phyloP scores from a whole-genome alignment of 345 rosid genomes.

The Acer negundo region DNA sequence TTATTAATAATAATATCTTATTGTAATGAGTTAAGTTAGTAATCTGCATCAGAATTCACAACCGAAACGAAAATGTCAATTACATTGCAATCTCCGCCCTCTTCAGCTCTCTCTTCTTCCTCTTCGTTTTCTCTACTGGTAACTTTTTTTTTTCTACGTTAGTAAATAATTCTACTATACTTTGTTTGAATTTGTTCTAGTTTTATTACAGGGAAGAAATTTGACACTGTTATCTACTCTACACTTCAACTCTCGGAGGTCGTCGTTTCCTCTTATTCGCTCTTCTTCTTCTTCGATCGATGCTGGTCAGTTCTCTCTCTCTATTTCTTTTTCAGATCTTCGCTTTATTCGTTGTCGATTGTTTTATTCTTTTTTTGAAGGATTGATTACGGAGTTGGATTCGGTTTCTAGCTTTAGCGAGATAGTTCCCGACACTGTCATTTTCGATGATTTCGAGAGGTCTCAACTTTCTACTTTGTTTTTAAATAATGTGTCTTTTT shows the following conservation, averaged over 20 bases:
- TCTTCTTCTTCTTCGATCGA: slow-evolving; percentile 75
- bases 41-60: neutral
- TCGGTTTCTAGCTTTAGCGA: slow-evolving; percentile 86
- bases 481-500: neutral
- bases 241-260: slow-evolving; percentile 39
- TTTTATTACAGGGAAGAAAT: slow-evolving; percentile 41
- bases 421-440: slow-evolving; percentile 91
- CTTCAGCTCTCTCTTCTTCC: slow-evolving; percentile 41
- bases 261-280: slow-evolving; percentile 50
- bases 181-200: slow-evolving; percentile 4
- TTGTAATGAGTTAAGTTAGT: neutral
- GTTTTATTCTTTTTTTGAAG: slow-evolving; percentile 27
- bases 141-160: neutral
- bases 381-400: slow-evolving; percentile 66
- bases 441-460: slow-evolving; percentile 94
- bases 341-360: neutral
- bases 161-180: neutral
- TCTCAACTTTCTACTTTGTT: slow-evolving; percentile 15
- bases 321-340: slow-evolving; percentile 3
- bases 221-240: slow-evolving; percentile 38
- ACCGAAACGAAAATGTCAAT: slow-evolving; percentile 42
- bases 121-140: slow-evolving; percentile 46
- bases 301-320: slow-evolving; percentile 37
- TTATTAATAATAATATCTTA: too few relatives aligned
- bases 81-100: slow-evolving; percentile 85